Percentiles rank a stretch among this genome's conserved stretches.
Evolutionary conservation across 2,329 filamentous ascomycete genomes (phyloP).

Genomic region (Ceratocystis ficicola): DNA sequence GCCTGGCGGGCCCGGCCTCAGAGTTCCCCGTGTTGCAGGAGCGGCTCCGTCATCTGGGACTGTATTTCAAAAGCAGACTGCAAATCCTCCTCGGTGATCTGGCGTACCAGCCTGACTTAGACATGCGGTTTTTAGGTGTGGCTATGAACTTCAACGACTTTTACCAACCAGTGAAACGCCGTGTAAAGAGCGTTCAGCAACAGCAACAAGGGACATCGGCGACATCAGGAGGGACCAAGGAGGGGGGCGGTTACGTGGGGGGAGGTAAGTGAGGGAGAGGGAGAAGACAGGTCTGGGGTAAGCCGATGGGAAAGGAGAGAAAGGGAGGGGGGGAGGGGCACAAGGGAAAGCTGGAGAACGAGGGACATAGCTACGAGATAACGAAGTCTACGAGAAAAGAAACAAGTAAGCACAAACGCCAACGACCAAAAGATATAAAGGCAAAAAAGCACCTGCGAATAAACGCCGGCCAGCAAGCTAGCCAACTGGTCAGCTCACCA

Average conservation of each 20-base stretch:
- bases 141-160: slow-evolving; percentile 99
- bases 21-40: slow-evolving; percentile 63
- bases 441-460: background rate
- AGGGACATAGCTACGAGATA: background rate
- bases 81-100: slow-evolving; percentile 79
- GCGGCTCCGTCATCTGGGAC: slow-evolving; percentile 58
- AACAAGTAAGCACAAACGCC: background rate
- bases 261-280: background rate
- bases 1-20: slow-evolving; percentile 42
- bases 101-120: slow-evolving; percentile 83
- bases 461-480: background rate
- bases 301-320: no score
- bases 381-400: background rate
- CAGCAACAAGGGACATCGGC: slow-evolving; percentile 21
- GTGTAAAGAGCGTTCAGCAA: slow-evolving; percentile 34
- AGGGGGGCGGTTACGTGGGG: background rate
- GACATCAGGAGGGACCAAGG: background rate
- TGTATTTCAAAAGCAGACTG: slow-evolving; percentile 64
- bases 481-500: no score
- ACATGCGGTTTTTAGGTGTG: slow-evolving; percentile 89
- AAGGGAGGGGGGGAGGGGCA: background rate
- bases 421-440: background rate
- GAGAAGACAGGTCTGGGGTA: background rate
- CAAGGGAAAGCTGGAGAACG: background rate
- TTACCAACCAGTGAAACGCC: slow-evolving; percentile 64